A percentile compares a stretch with the other conserved stretches of the same genome.
phyloP scores from a whole-genome alignment of 345 rosid species.

The Citrus maxima region DNA sequence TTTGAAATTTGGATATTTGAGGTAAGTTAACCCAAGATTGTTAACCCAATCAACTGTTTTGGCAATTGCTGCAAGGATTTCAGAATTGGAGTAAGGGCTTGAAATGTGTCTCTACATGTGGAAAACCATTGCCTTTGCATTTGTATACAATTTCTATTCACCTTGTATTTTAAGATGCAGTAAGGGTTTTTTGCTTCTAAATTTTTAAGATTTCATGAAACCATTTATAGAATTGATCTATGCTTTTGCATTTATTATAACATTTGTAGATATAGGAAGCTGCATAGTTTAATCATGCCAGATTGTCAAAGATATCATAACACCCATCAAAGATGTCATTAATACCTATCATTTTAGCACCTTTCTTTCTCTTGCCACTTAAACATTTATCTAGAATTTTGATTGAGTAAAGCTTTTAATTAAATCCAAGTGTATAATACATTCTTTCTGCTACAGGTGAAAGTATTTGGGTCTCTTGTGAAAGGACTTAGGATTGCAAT shows the following conservation, averaged over 20 bases:
- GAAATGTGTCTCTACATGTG: not conserved
- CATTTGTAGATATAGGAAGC: not conserved
- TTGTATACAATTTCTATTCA: not conserved
- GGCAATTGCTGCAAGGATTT: not conserved
- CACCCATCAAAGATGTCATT: not conserved
- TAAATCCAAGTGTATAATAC: slow-evolving; percentile 1
- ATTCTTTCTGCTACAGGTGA: slow-evolving; percentile 50
- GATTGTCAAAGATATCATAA: not conserved
- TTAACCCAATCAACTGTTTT: not conserved
- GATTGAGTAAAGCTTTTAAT: not conserved
- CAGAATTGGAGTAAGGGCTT: not conserved
- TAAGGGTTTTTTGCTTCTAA: not conserved
- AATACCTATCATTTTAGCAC: not conserved
- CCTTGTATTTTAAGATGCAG: not conserved
- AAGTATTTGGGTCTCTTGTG: slow-evolving; percentile 72
- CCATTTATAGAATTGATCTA: not conserved
- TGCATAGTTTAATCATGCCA: not conserved
- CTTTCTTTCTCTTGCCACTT: not conserved
- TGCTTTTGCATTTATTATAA: not conserved
- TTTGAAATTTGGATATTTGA: not conserved
- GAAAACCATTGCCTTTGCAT: not conserved
- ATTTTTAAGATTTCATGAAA: not conserved
- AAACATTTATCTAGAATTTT: not conserved
- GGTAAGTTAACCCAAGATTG: not conserved
- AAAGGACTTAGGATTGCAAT: slow-evolving; percentile 79